A percentile compares a stretch with the other conserved stretches of the same genome.
Evolutionary conservation across 768 basidiomycete genomes (phyloP).

Genomic region (Galerina marginata): DNA sequence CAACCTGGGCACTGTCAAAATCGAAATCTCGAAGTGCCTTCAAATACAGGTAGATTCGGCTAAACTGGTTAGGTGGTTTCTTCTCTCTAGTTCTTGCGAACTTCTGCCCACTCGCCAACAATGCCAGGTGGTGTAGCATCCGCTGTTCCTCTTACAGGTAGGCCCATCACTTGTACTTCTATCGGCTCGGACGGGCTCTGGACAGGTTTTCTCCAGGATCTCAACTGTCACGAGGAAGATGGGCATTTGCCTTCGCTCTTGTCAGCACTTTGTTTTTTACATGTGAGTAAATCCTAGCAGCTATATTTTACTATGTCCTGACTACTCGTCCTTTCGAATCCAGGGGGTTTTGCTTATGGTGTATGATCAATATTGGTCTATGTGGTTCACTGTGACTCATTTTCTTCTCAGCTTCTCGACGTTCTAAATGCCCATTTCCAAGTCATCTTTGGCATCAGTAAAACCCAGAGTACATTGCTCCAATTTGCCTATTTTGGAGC

Average conservation of each 20-base stretch:
- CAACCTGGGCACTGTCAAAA: conserved; percentile 7
- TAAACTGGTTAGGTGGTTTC: background rate
- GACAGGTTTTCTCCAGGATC: conserved; percentile 33
- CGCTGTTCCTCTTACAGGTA: conserved; percentile 25
- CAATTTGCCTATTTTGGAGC: conserved; percentile 79
- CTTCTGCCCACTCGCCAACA: too few species aligned
- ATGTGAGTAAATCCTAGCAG: conserved; percentile 42
- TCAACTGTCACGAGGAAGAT: conserved; percentile 50
- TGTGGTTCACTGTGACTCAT: background rate
- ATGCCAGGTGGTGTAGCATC: background rate
- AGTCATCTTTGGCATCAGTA: conserved; percentile 66
- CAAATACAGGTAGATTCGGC: conserved; percentile 4
- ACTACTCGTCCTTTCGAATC: background rate
- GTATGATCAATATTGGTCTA: conserved; percentile 36
- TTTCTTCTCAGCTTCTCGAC: conserved; percentile 56
- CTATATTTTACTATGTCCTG: background rate
- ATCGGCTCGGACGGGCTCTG: background rate
- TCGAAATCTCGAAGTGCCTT: conserved; percentile 1
- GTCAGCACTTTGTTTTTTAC: conserved; percentile 82
- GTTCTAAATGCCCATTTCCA: conserved; percentile 79
- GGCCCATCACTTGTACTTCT: background rate
- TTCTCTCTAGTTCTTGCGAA: background rate
- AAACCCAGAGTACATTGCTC: conserved; percentile 74
- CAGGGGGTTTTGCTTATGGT: conserved; percentile 74
- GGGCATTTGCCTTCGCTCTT: conserved; percentile 65